A percentile compares a stretch with the other conserved stretches of the same genome.
phyloP scores from a whole-genome alignment of 2,329 filamentous ascomycete species.

The Xylaria sp. region DNA sequence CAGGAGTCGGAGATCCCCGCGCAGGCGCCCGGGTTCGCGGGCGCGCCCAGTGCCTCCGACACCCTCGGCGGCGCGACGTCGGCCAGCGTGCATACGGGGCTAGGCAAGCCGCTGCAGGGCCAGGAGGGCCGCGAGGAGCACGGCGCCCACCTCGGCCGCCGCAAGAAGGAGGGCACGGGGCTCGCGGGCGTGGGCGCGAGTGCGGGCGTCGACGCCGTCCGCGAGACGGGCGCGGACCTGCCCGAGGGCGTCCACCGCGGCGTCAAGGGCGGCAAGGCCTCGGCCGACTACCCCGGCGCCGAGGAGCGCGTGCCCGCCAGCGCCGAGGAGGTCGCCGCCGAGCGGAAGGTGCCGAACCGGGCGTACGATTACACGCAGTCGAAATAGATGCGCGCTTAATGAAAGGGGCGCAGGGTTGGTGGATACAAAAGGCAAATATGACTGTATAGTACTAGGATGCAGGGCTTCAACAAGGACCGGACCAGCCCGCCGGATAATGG shows the following conservation, averaged over 20 bases:
- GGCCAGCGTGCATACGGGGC: conserved; percentile 45
- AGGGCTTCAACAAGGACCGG: background rate
- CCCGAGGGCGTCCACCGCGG: conserved; percentile 37
- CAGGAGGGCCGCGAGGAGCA: conserved; percentile 41
- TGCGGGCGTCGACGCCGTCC: conserved; percentile 29
- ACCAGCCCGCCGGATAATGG: background rate
- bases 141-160: conserved; percentile 37
- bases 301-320: conserved; percentile 29
- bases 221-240: conserved; percentile 35
- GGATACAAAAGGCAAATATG: background rate
- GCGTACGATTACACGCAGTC: conserved; percentile 25
- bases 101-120: conserved; percentile 48
- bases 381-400: conserved; percentile 9
- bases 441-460: background rate
- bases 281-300: conserved; percentile 29
- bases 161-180: conserved; percentile 43
- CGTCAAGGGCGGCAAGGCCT: conserved; percentile 27
- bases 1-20: conserved; percentile 40
- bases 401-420: background rate
- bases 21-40: conserved; percentile 33
- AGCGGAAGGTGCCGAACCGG: conserved; percentile 16
- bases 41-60: conserved; percentile 38
- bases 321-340: conserved; percentile 33
- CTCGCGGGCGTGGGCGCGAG: conserved; percentile 45
- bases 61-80: conserved; percentile 50